Evolutionary conservation across 1,284 basidiomycete genomes (phyloP), one percentile per base, ranked within the genome.

Genomic region (Rhodotorula sp.): DNA sequence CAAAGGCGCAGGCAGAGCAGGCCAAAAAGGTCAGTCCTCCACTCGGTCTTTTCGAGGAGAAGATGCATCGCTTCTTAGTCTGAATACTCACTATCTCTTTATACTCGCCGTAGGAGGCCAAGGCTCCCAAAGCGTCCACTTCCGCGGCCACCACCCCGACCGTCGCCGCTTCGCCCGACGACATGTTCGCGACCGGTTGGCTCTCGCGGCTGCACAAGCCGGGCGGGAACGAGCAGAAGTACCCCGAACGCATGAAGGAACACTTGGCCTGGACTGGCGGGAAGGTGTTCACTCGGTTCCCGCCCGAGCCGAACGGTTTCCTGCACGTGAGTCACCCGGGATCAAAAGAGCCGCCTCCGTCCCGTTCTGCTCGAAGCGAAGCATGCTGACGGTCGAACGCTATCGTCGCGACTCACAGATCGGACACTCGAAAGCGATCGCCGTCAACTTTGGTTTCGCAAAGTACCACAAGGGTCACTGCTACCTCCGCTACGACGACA

Each of bases 301-400:
- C 97, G 31, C 97, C 97, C 5, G 97, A 99, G 83, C 97, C 97
- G 23, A 99, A 99, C 81, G 96, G 96, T 8, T 98, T 88, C 84
- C 65, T 76, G 3, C 75, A 76, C 59, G 75, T 74, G 26, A 31
- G 64, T 57, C 47, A 8, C 14, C 12, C 12, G 39, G 39, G 12
- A 12, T 14, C 10, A 14, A 43, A 14, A 43, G 12, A 12, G n/a
- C 16, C 34, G 23, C 62, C 5, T 34, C 48, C 31, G 20, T 63
- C 39, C 12, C 29, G 48, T 39, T 29, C 5, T 2, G 0, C 10
- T 21, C 5, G 26, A n/a, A 7, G 16, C 10, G n/a, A 3, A 60
- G 29, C 29, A 26, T 7, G 8, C 10, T 26, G 5, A 39, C 43
- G 21, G 31, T 14, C 10, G 26, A 7, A 5, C 2, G 26, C 23